These are phyloP conservation scores for Candida berthetii DNA, from an alignment of 805 yeast species.

Conservation along the genomic window DNA sequence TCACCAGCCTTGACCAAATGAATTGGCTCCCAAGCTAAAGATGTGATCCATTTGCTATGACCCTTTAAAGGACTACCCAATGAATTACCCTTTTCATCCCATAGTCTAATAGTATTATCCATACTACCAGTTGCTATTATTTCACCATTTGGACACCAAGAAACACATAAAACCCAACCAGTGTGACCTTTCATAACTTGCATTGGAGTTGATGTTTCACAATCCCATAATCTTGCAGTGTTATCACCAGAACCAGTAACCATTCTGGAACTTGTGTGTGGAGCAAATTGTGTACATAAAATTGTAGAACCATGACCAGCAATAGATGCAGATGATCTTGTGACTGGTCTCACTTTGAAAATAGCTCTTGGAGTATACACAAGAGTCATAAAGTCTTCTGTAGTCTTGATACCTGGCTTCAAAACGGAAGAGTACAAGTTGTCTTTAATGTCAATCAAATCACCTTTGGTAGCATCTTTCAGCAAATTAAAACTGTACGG, in stretches of 20 bases:
- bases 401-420: slow-evolving; percentile 79
- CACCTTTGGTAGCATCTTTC: slow-evolving; percentile 33
- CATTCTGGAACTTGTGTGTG: slow-evolving; percentile 76
- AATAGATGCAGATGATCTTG: slow-evolving; percentile 87
- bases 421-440: slow-evolving; percentile 75
- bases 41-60: slow-evolving; percentile 85
- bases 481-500: slow-evolving; percentile 83
- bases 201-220: slow-evolving; percentile 88
- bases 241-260: slow-evolving; percentile 96
- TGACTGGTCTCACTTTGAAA: slow-evolving; percentile 86
- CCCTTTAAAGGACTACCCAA: slow-evolving; percentile 73
- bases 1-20: slow-evolving; percentile 69
- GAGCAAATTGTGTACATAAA: slow-evolving; percentile 89
- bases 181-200: slow-evolving; percentile 77
- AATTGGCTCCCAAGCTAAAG: slow-evolving; percentile 90
- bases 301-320: slow-evolving; percentile 96
- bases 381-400: slow-evolving; percentile 89
- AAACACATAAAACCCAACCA: slow-evolving; percentile 90
- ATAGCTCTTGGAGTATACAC: slow-evolving; percentile 94
- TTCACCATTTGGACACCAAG: slow-evolving; percentile 90
- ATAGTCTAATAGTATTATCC: slow-evolving; percentile 84
- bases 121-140: slow-evolving; percentile 92
- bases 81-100: slow-evolving; percentile 77
- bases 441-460: slow-evolving; percentile 66
- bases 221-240: slow-evolving; percentile 96